A percentile compares a stretch with the other conserved stretches of the same genome.
phyloP scores from a whole-genome alignment of 108 stramenopile species.

The Pseudonitzschia multistriata region DNA sequence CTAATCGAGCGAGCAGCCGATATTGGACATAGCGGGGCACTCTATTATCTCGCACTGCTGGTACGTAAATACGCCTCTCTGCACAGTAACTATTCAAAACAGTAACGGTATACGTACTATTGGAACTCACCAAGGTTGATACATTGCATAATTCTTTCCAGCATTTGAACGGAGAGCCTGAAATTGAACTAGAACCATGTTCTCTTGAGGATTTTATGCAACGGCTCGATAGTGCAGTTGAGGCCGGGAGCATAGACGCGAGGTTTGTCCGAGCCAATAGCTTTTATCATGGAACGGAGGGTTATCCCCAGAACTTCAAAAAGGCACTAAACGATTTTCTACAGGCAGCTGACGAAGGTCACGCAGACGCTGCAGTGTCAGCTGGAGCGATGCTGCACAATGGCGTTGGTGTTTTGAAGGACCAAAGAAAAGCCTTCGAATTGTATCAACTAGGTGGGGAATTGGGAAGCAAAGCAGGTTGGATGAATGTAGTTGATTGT shows the following conservation, averaged over 20 bases:
- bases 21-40: slow-evolving; percentile 59
- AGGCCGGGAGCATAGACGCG: slow-evolving; percentile 59
- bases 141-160: not conserved
- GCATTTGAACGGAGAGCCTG: slow-evolving; percentile 51
- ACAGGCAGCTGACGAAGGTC: slow-evolving; percentile 57
- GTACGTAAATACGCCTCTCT: not conserved
- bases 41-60: slow-evolving; percentile 74
- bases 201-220: slow-evolving; percentile 32
- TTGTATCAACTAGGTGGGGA: slow-evolving; percentile 82
- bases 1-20: slow-evolving; percentile 52
- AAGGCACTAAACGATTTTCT: slow-evolving; percentile 63
- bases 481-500: slow-evolving; percentile 84
- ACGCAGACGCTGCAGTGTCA: slow-evolving; percentile 78
- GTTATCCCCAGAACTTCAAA: slow-evolving; percentile 45
- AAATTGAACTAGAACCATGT: slow-evolving; percentile 42
- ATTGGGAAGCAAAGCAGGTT: slow-evolving; percentile 75
- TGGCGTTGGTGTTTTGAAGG: slow-evolving; percentile 52
- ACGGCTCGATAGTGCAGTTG: slow-evolving; percentile 46
- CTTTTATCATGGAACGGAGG: slow-evolving; percentile 62
- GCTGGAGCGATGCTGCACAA: slow-evolving; percentile 75
- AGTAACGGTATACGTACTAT: no score
- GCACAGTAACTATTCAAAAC: not conserved
- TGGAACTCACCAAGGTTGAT: not conserved
- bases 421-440: slow-evolving; percentile 70
- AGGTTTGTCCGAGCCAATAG: slow-evolving; percentile 68